Percentiles rank a stretch among this genome's conserved stretches.
Conservation (phyloP, 257 asterid species). For the Petrea volubilis region DNA sequence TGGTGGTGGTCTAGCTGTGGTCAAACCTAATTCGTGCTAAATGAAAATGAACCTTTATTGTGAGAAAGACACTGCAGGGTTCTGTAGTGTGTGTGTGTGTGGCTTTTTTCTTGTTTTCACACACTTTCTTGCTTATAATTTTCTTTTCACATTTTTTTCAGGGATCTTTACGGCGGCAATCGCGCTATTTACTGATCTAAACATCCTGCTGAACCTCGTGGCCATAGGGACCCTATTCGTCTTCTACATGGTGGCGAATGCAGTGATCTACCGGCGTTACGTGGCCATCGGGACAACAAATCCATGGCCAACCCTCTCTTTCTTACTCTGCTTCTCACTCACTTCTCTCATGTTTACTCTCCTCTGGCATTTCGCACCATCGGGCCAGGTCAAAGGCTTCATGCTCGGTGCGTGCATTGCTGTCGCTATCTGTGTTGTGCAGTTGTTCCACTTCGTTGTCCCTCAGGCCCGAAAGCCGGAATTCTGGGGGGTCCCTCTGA, state of each 20-base stretch:
- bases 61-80: no score
- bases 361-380: slow-evolving; percentile 64
- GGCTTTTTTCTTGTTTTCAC: no score
- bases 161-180: slow-evolving; percentile 85
- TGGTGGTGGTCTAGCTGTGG: no score
- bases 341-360: slow-evolving; percentile 63
- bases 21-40: no score
- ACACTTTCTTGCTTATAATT: background rate
- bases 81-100: no score
- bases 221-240: slow-evolving; percentile 89
- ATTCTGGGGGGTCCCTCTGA: slow-evolving; percentile 93
- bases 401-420: slow-evolving; percentile 66
- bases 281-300: slow-evolving; percentile 58
- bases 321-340: slow-evolving; percentile 56
- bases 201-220: slow-evolving; percentile 68
- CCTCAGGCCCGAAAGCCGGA: slow-evolving; percentile 78
- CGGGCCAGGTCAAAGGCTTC: slow-evolving; percentile 60
- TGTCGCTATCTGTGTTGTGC: slow-evolving; percentile 50
- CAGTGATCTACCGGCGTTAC: slow-evolving; percentile 88
- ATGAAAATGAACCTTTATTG: no score
- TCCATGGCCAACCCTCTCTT: slow-evolving; percentile 76
- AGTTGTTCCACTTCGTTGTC: slow-evolving; percentile 60
- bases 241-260: slow-evolving; percentile 92
- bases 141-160: slow-evolving; percentile 24
- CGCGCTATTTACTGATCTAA: slow-evolving; percentile 77